Evolutionary conservation across 176 grass and related monocot species (phyloP).

Genomic region (Aegilops tauschii): DNA sequence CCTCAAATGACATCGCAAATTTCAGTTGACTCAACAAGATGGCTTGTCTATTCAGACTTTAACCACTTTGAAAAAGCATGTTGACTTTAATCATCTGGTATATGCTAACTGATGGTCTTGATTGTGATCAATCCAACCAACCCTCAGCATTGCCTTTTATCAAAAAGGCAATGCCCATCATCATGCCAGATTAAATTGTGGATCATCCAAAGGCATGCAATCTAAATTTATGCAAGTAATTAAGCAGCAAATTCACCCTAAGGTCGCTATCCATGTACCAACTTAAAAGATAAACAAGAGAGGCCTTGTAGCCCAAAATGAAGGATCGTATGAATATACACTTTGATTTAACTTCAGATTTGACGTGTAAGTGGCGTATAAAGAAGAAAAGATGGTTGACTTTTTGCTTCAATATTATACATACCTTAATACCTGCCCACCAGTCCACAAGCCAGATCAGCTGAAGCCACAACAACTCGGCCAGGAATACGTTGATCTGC

Average conservation of each 20-base stretch:
- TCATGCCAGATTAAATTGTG: neutral
- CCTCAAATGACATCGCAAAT: constrained; percentile 1
- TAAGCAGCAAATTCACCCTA: neutral
- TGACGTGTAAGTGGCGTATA: neutral
- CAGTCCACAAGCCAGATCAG: constrained; percentile 97
- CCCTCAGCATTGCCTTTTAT: neutral
- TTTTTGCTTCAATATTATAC: constrained; percentile 2
- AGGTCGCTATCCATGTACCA: neutral
- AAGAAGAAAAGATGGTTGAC: neutral
- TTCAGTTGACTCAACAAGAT: constrained; percentile 5
- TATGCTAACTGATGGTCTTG: constrained; percentile 1
- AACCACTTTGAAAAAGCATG: neutral
- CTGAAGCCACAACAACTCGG: constrained; percentile 87
- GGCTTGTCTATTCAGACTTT: neutral
- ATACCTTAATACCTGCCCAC: constrained; percentile 95
- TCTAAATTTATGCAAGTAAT: neutral
- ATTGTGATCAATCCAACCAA: constrained; percentile 3
- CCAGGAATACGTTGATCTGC: constrained; percentile 63
- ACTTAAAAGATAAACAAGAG: neutral
- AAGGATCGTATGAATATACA: constrained; percentile 1
- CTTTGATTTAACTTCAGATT: constrained; percentile 7
- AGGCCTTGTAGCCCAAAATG: neutral
- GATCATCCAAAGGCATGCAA: neutral
- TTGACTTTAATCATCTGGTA: constrained; percentile 30
- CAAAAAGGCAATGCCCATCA: neutral